Conservation (phyloP, 768 basidiomycete species). For the Trametopsis cervina region DNA sequence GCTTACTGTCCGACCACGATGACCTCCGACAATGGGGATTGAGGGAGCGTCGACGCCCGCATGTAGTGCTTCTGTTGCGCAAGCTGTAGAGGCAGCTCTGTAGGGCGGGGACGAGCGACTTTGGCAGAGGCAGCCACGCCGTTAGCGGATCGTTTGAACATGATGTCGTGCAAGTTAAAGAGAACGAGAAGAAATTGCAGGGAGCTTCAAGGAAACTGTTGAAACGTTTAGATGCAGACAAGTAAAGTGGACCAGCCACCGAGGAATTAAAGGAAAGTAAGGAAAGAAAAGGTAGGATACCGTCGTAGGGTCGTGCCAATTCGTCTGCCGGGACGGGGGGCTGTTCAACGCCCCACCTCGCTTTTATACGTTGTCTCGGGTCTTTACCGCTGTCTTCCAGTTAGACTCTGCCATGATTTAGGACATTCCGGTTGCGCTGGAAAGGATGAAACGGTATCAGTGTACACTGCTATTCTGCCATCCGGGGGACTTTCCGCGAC, state of each 20-base stretch:
- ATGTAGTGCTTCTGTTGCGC: neutral
- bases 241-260: slow-evolving; percentile 7
- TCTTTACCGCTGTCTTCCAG: too few relatives aligned
- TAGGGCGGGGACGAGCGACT: neutral
- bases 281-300: slow-evolving; percentile 3
- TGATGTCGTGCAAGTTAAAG: neutral
- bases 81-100: neutral
- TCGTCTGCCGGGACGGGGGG: slow-evolving; percentile 4
- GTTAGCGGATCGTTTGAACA: slow-evolving; percentile 4
- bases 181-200: neutral
- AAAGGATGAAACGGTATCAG: neutral
- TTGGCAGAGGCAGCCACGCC: neutral
- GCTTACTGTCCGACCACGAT: neutral
- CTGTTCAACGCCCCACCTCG: neutral
- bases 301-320: neutral
- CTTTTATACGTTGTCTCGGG: neutral
- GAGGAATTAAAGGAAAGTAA: neutral
- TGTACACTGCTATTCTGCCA: too few relatives aligned
- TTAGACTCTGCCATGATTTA: too few relatives aligned
- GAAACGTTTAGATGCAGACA: too few relatives aligned
- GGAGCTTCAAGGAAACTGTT: neutral
- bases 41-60: slow-evolving; percentile 1
- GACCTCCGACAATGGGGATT: slow-evolving; percentile 1
- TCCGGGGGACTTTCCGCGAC: neutral
- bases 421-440: too few relatives aligned